Percentiles rank a stretch among this genome's conserved stretches.
phyloP scores from a whole-genome alignment of 2,329 filamentous ascomycete genomes.

The Xylaria arbuscula region DNA sequence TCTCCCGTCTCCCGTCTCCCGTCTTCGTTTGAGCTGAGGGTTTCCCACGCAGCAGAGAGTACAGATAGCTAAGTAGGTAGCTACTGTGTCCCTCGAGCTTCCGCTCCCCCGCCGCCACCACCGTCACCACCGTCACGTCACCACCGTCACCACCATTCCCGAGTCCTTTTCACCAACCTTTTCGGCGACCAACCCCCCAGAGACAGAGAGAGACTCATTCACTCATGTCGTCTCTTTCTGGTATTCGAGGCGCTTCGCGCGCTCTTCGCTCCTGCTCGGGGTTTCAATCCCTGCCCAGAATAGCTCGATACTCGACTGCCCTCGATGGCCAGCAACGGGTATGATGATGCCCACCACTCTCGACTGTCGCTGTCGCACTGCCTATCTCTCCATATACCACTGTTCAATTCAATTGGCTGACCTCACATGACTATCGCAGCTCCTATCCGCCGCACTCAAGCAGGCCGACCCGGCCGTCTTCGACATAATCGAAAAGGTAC shows the following conservation, averaged over 20 bases:
- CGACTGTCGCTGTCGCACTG: not conserved
- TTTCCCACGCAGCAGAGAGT: not conserved
- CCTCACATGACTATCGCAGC: conserved; percentile 58
- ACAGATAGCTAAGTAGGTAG: not conserved
- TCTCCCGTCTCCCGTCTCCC: not conserved
- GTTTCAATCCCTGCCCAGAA: conserved; percentile 46
- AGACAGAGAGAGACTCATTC: no score
- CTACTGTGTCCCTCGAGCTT: not conserved
- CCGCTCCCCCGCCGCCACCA: not conserved
- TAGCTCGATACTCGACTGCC: conserved; percentile 59
- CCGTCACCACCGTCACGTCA: not conserved
- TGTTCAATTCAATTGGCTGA: conserved; percentile 23
- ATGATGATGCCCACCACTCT: conserved; percentile 35
- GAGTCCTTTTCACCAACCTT: no score
- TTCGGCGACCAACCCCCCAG: no score
- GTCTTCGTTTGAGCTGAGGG: no score
- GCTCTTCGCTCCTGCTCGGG: conserved; percentile 54
- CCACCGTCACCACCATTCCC: not conserved
- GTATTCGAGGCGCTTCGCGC: conserved; percentile 61
- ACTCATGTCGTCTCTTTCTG: conserved; percentile 59
- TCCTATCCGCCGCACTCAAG: conserved; percentile 82
- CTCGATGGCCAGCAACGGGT: conserved; percentile 71
- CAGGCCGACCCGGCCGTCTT: conserved; percentile 88
- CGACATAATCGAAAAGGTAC: conserved; percentile 89
- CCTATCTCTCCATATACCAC: not conserved